Percentiles rank a stretch among this genome's conserved stretches.
Conservation (phyloP, 2,329 filamentous ascomycete genomes). For the Hymenoscyphus fraxineus region DNA sequence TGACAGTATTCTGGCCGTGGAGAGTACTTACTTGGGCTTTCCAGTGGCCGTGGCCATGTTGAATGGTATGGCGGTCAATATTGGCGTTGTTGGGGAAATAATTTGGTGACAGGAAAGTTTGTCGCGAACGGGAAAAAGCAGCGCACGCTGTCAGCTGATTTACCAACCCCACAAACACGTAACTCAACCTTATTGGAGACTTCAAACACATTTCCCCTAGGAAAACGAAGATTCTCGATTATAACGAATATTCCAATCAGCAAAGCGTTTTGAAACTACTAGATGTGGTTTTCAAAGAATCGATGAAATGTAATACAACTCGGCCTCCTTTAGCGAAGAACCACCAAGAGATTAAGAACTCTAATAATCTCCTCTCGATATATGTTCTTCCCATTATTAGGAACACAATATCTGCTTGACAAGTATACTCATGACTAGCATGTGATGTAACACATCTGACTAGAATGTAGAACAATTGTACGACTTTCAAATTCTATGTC, state of each 20-base stretch:
- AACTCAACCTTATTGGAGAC: background rate
- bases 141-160: background rate
- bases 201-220: background rate
- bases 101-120: background rate
- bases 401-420: too few relatives aligned
- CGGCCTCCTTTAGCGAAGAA: too few relatives aligned
- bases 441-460: too few relatives aligned
- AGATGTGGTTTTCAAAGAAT: too few relatives aligned
- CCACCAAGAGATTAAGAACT: too few relatives aligned
- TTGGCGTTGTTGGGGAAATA: background rate
- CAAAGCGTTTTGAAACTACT: too few relatives aligned
- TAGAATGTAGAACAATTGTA: too few relatives aligned
- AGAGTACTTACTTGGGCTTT: constrained; percentile 7
- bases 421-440: too few relatives aligned
- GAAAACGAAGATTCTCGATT: background rate
- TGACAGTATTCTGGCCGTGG: background rate
- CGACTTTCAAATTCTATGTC: too few relatives aligned
- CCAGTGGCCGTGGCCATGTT: constrained; percentile 2
- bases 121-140: background rate
- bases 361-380: too few relatives aligned
- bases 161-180: background rate
- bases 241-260: background rate
- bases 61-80: background rate
- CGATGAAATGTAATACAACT: too few relatives aligned
- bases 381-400: too few relatives aligned